Evolutionary conservation across 768 basidiomycete genomes (phyloP).

Genomic region (Trametes sanguinea): DNA sequence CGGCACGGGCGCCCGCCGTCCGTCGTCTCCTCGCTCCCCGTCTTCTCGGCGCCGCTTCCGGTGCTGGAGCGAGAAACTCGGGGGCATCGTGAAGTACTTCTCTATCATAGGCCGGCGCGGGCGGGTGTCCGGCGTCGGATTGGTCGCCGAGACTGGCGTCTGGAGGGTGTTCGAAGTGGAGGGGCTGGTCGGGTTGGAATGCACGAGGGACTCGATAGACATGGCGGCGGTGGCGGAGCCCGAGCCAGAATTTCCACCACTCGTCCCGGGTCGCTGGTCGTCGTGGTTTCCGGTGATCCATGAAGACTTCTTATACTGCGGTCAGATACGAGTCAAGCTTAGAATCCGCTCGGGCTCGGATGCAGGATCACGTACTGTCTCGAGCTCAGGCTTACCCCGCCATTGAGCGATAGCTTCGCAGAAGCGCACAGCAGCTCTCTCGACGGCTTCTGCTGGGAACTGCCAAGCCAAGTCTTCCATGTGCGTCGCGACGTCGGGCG

Average conservation of each 20-base stretch:
- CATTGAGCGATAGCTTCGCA: slow-evolving; percentile 81
- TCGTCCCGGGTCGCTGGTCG: slow-evolving; percentile 49
- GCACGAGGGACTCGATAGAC: slow-evolving; percentile 67
- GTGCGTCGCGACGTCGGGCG: slow-evolving; percentile 75
- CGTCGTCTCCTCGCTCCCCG: slow-evolving; percentile 27
- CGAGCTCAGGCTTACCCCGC: slow-evolving; percentile 84
- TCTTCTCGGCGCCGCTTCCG: slow-evolving; percentile 29
- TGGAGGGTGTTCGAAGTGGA: slow-evolving; percentile 17
- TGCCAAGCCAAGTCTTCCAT: slow-evolving; percentile 79
- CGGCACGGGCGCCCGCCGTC: slow-evolving; percentile 15
- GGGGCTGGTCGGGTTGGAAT: slow-evolving; percentile 69
- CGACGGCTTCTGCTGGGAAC: slow-evolving; percentile 81
- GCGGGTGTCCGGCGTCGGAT: slow-evolving; percentile 11
- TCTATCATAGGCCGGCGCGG: slow-evolving; percentile 40
- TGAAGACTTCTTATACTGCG: slow-evolving; percentile 35
- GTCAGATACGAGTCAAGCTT: neutral
- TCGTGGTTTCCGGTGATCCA: slow-evolving; percentile 46
- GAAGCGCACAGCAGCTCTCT: slow-evolving; percentile 74
- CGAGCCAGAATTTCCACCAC: slow-evolving; percentile 2
- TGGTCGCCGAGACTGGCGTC: slow-evolving; percentile 14
- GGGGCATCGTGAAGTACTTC: slow-evolving; percentile 36
- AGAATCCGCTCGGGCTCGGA: no score
- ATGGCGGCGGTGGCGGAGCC: slow-evolving; percentile 42
- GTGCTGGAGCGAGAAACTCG: slow-evolving; percentile 23
- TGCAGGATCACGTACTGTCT: slow-evolving; percentile 50